Percentiles rank a stretch among this genome's conserved stretches.
Evolutionary conservation across 352 stramenopile species (phyloP).

Genomic region (Blastocystis sp.): DNA sequence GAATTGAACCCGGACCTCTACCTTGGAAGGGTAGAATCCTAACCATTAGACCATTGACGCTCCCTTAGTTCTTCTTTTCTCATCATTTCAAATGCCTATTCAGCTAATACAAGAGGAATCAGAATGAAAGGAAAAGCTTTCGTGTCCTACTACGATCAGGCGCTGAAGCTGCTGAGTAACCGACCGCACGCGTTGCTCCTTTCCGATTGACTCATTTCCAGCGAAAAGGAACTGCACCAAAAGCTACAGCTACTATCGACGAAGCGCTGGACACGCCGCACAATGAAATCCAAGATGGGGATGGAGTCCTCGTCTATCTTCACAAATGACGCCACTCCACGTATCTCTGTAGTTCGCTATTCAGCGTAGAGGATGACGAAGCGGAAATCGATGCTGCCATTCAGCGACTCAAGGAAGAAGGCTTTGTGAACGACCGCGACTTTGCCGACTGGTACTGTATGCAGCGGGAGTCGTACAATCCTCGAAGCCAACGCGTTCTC

Average conservation of each 20-base stretch:
- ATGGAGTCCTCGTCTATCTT: not conserved
- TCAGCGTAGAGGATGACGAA: not conserved
- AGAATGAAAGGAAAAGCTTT: not conserved
- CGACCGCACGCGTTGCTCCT: not conserved
- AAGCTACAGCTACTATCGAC: not conserved
- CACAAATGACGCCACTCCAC: not conserved
- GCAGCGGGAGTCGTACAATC: not conserved
- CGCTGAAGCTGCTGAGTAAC: slow-evolving; percentile 27
- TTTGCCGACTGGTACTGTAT: slow-evolving; percentile 25
- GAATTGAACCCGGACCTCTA: slow-evolving; percentile 48
- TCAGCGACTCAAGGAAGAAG: not conserved
- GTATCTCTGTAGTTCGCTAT: not conserved
- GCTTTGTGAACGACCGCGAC: not conserved
- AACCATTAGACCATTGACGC: slow-evolving; percentile 49
- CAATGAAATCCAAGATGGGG: not conserved
- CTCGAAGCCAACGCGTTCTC: not conserved
- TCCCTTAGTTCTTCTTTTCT: not conserved
- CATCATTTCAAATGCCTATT: no score
- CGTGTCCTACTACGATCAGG: slow-evolving; percentile 32
- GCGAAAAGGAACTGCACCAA: slow-evolving; percentile 31
- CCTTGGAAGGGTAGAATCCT: slow-evolving; percentile 48
- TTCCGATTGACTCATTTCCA: not conserved
- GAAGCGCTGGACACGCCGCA: not conserved
- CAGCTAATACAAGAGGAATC: no score
- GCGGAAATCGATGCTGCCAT: not conserved